Evolutionary conservation across 176 grass and related monocot genomes (phyloP), one percentile per base, ranked within the genome.

Genomic region (Oryza brachyantha): DNA sequence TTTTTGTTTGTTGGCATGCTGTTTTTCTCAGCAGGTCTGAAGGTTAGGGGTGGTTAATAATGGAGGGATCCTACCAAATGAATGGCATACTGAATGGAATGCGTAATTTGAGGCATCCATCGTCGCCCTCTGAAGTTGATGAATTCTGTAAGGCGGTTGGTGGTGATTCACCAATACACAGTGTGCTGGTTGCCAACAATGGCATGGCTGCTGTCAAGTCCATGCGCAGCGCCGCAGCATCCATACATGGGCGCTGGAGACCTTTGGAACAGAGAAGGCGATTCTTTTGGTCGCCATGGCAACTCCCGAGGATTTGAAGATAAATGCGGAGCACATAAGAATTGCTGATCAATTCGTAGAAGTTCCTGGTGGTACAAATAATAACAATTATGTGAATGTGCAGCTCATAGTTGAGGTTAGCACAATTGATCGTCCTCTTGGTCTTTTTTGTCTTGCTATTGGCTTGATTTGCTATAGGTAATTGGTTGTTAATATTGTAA

Each of bases 201-300:
- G 96, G 96, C 35, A 99, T 99, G 96, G 96, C 96, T 0, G 92
- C 96, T 0, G 96, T 99, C 66, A 99, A 98, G 72, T 99, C 95
- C 79, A 95, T 99, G 73, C 92, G 90, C 16, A n/a, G n/a, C n/a
- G n/a, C n/a, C n/a, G n/a, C n/a, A 99, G 92, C 63, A 75, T 95
- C 66, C 88, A 92, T 50, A 86, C 85, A 36, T 99, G 96, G 96
- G 96, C 96, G 26, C 73, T 90, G 62, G 81, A 94, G 83, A 89
- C 96, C 71, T 95, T 99, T 75, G 96, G 96, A 57, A 87, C 76
- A 5, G 96, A 99, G 76, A 99, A 99, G 63, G 90, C 85, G 3
- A 95, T 99, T 90, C 90, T 94, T 55, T 85, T 99, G 85, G 90
- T 99, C 64, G 96, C 90, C 74, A 89, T 99, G 96, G 96, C 96